phyloP scores from a whole-genome alignment of 2,329 filamentous ascomycete species.

The Xylariaceae sp. region DNA sequence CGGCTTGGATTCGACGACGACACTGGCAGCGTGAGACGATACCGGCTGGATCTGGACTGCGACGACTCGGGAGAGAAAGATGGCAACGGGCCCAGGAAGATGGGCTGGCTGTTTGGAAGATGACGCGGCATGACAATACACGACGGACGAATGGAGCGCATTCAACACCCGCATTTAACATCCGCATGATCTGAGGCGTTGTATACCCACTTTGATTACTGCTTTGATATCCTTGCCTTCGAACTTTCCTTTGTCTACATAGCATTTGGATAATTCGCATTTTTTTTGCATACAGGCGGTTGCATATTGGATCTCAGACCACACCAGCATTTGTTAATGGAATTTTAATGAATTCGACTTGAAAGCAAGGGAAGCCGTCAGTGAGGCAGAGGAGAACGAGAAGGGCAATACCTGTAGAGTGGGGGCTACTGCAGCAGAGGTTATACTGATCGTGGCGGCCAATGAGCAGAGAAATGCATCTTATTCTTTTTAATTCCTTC shows the following conservation, averaged over 20 bases:
- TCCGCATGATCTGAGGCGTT: constrained; percentile 25
- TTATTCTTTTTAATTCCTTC: no score
- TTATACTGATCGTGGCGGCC: neutral
- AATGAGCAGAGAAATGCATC: no score
- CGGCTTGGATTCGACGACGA: constrained; percentile 58
- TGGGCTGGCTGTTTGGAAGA: constrained; percentile 26
- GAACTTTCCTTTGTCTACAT: constrained; percentile 4
- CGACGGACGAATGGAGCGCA: constrained; percentile 7
- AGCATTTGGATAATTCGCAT: constrained; percentile 1
- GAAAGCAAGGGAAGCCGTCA: no score
- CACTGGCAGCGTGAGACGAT: constrained; percentile 58
- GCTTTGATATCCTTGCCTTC: neutral
- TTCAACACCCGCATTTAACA: constrained; percentile 1
- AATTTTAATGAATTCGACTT: neutral
- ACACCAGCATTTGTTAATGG: neutral
- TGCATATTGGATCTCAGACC: neutral
- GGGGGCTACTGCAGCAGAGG: neutral
- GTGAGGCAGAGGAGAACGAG: no score
- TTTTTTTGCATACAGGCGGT: neutral
- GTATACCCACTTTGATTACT: constrained; percentile 18
- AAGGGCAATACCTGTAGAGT: constrained; percentile 1
- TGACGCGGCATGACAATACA: constrained; percentile 7
- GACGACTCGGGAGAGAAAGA: constrained; percentile 30
- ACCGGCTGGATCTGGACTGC: constrained; percentile 54
- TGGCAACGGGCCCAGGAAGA: constrained; percentile 16